Base-by-base conservation (phyloP, 257 asterid species). In the Voacanga thouarsii region DNA sequence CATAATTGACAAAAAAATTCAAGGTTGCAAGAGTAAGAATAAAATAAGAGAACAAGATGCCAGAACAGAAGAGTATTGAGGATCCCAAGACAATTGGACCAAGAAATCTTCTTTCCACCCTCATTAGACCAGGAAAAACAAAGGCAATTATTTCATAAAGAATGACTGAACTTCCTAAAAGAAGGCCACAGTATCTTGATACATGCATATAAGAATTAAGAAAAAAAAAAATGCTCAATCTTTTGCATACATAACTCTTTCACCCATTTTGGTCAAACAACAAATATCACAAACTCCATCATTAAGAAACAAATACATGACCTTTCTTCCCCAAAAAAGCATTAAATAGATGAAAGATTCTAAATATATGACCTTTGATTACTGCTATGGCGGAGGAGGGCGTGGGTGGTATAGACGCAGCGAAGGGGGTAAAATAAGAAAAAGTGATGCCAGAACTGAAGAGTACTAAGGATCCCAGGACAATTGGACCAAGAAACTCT, bases 21-120 rank as follows among this genome's bases (percentile, higher is more conserved):
- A 96, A 90, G 79, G 99, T 98, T 53, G 99, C 99, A 2, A 97
- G 99, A 43, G 97, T 87, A 71, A 96, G 99, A 78, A 96, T 98
- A 50, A 87, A 94, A 88, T 96, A 92, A 30, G 99, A 94, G 90
- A 96, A 96, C 70, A 72, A 71, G 78, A 96, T 90, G 82, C 99
- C 98, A 0, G 97, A 51, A 26, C 94, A 94, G 91, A 96, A 96
- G 79, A 96, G 99, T 71, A 96, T 77, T 1, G 98, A 96, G 72
- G 99, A 96, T 69, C 99, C 99, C 3, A 94, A 82, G 71, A 96
- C 98, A 81, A 96, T 91, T 78, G 99, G 99, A 75, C 91, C 99
- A n/a, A 96, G 84, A 81, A 96, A 96, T 85, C 89, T 85, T 88
- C 96, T 91, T 79, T 96, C 99, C 15, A 90, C 84, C 75, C 82